Conservation (phyloP, 2,329 filamentous ascomycete genomes). For the Aureobasidium namibiae region DNA sequence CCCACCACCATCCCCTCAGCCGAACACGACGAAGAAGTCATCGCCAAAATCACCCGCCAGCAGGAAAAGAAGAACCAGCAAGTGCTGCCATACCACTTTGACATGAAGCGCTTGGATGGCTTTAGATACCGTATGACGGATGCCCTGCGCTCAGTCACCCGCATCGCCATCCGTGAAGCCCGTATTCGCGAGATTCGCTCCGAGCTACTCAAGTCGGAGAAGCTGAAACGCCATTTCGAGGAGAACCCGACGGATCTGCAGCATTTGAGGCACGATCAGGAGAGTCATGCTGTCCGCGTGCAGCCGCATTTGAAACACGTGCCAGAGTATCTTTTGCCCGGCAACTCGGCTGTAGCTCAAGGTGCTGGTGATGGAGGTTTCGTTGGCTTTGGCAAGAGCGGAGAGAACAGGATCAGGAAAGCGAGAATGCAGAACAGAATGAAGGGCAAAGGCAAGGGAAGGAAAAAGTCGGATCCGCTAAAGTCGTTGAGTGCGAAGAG, state of each 20-base stretch:
- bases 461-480: constrained; percentile 74
- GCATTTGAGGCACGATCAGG: constrained; percentile 83
- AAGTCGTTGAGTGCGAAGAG: constrained; percentile 38
- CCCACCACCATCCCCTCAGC: constrained; percentile 68
- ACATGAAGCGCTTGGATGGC: constrained; percentile 86
- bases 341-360: constrained; percentile 60
- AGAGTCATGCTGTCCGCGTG: constrained; percentile 71
- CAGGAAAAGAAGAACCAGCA: constrained; percentile 73
- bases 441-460: constrained; percentile 46
- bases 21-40: constrained; percentile 75
- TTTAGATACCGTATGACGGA: constrained; percentile 95
- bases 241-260: constrained; percentile 87
- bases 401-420: constrained; percentile 42
- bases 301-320: constrained; percentile 91
- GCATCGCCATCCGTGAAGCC: constrained; percentile 82
- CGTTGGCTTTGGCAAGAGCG: constrained; percentile 54
- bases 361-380: constrained; percentile 60
- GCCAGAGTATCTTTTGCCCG: constrained; percentile 82
- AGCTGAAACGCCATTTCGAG: constrained; percentile 90
- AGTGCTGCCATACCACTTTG: constrained; percentile 85
- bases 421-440: constrained; percentile 34
- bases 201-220: constrained; percentile 88
- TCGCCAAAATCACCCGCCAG: constrained; percentile 69
- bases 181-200: constrained; percentile 78
- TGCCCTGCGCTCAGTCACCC: constrained; percentile 80